phyloP scores from a whole-genome alignment of 2,329 filamentous ascomycete genomes.

The Ophiosphaerella narmari region DNA sequence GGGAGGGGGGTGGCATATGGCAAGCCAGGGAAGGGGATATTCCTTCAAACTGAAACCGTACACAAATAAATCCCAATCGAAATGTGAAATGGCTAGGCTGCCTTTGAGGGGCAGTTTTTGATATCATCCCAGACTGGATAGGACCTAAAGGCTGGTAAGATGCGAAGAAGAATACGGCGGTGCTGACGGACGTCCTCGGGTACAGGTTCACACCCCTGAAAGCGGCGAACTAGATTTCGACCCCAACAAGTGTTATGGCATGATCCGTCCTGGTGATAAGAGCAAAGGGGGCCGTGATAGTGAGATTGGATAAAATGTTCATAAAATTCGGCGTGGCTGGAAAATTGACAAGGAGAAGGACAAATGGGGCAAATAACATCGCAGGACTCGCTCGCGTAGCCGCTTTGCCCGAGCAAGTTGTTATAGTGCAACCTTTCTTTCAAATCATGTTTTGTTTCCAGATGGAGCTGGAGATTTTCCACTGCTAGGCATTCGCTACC shows the following conservation, averaged over 20 bases:
- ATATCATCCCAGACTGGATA: constrained; percentile 12
- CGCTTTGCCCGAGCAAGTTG: not conserved
- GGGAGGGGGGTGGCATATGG: not conserved
- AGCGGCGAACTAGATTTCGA: not conserved
- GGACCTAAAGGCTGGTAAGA: constrained; percentile 5
- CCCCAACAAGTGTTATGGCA: not conserved
- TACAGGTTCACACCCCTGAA: not conserved
- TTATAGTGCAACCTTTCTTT: constrained; percentile 4
- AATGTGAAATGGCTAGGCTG: too few species aligned
- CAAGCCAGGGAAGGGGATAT: not conserved
- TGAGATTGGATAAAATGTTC: constrained; percentile 8
- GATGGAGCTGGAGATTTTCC: constrained; percentile 3
- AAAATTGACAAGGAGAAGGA: not conserved
- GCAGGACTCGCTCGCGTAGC: constrained; percentile 6
- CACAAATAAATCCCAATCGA: too few species aligned
- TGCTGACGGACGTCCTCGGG: constrained; percentile 10
- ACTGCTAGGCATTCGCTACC: not conserved
- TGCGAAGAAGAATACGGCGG: constrained; percentile 11
- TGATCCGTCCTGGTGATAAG: not conserved
- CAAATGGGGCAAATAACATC: constrained; percentile 13
- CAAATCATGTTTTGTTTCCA: constrained; percentile 3
- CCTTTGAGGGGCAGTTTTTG: not conserved
- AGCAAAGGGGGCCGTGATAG: not conserved
- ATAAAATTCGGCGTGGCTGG: constrained; percentile 2
- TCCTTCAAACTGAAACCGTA: too few species aligned